phyloP scores from a whole-genome alignment of 805 yeast species.

The Candida xiaguanensis region DNA sequence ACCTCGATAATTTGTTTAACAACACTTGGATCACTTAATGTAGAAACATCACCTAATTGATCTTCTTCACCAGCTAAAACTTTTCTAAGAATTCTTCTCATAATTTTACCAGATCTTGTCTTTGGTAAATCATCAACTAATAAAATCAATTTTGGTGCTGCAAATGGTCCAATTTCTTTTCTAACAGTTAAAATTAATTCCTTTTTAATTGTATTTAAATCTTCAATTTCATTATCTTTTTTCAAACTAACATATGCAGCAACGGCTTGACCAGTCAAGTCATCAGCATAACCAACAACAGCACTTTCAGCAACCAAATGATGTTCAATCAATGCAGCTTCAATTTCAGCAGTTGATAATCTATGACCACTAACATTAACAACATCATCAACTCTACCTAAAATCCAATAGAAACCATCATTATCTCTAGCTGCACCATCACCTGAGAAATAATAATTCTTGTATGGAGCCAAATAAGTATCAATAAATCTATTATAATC shows the following conservation, averaged over 20 bases:
- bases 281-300: slow-evolving; percentile 94
- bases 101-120: slow-evolving; percentile 97
- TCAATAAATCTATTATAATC: slow-evolving; percentile 84
- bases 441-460: slow-evolving; percentile 93
- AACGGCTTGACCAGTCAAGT: slow-evolving; percentile 96
- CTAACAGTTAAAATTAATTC: slow-evolving; percentile 86
- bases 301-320: slow-evolving; percentile 86
- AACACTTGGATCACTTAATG: slow-evolving; percentile 80
- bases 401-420: slow-evolving; percentile 96
- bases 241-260: slow-evolving; percentile 90
- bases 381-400: slow-evolving; percentile 98
- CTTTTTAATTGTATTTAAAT: slow-evolving; percentile 57
- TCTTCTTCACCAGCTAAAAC: slow-evolving; percentile 89
- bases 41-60: slow-evolving; percentile 87
- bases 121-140: slow-evolving; percentile 92
- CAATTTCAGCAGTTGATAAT: slow-evolving; percentile 97
- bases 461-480: slow-evolving; percentile 89
- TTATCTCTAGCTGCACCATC: slow-evolving; percentile 98
- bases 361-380: slow-evolving; percentile 98
- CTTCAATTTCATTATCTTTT: slow-evolving; percentile 39
- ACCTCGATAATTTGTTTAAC: slow-evolving; percentile 74
- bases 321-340: slow-evolving; percentile 82
- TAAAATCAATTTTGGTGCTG: slow-evolving; percentile 87
- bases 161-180: slow-evolving; percentile 89
- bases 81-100: slow-evolving; percentile 96